Conservation (phyloP, 129 eudicot genomes). For the Rutidosis leptorrhynchoides region DNA sequence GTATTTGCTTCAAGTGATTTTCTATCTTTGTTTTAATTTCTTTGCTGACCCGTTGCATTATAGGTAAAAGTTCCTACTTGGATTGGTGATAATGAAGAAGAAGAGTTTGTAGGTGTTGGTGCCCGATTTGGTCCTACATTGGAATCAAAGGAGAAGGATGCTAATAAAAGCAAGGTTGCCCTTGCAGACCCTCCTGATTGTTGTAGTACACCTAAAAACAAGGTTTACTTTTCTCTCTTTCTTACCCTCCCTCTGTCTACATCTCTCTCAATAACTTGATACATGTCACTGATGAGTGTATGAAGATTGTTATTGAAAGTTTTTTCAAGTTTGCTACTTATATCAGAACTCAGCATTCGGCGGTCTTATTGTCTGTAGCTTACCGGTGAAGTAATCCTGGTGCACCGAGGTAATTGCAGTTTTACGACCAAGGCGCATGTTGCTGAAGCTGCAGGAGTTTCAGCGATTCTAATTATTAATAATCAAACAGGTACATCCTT, state of each 20-base stretch:
- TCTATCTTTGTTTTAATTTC: conserved; percentile 9
- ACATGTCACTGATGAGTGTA: conserved; percentile 19
- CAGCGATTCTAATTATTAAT: conserved; percentile 84
- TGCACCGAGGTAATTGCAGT: conserved; percentile 98
- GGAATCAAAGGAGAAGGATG: conserved; percentile 96
- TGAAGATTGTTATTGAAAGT: conserved; percentile 28
- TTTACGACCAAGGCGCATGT: conserved; percentile 84
- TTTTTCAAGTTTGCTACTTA: conserved; percentile 28
- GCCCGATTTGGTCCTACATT: conserved; percentile 97
- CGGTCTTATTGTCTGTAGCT: conserved; percentile 56
- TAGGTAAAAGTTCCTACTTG: conserved; percentile 95
- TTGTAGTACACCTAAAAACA: conserved; percentile 78
- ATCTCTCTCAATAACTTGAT: conserved; percentile 1
- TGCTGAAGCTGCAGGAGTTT: conserved; percentile 98
- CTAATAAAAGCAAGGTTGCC: conserved; percentile 67
- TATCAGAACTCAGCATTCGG: conserved; percentile 42
- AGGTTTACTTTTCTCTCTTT: conserved; percentile 43
- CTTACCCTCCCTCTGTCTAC: neutral
- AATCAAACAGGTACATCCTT: conserved; percentile 56
- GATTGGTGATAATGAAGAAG: conserved; percentile 69
- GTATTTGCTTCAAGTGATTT: neutral
- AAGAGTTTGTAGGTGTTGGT: conserved; percentile 92
- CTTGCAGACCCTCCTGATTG: conserved; percentile 98
- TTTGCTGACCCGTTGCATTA: conserved; percentile 23
- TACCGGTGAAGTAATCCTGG: conserved; percentile 94